A percentile compares a stretch with the other conserved stretches of the same genome.
Conservation (phyloP, 768 basidiomycete genomes). For the Xerocomus potaroensis region DNA sequence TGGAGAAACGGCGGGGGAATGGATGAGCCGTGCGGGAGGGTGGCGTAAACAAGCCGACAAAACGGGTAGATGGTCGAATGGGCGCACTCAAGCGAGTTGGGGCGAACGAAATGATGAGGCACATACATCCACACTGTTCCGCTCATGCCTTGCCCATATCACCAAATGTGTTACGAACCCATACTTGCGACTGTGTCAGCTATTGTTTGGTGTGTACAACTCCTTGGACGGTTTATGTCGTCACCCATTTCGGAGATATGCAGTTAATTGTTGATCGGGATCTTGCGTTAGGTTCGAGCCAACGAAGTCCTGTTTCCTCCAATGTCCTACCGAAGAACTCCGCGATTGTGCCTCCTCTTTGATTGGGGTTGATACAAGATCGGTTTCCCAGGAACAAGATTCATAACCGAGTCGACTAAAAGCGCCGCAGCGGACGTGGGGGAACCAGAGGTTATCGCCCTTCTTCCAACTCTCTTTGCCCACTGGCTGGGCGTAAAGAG, state of each 20-base stretch:
- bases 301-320: neutral
- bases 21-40: no score
- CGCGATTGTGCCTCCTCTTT: neutral
- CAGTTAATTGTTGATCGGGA: conserved; percentile 1
- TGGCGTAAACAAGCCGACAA: no score
- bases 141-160: no score
- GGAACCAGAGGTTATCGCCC: neutral
- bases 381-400: neutral
- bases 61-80: no score
- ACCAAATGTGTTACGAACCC: neutral
- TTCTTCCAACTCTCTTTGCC: neutral
- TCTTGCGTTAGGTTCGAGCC: neutral
- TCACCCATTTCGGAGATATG: neutral
- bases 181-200: neutral
- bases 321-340: neutral
- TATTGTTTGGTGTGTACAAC: neutral
- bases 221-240: neutral
- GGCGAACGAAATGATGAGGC: no score
- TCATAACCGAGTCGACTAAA: neutral
- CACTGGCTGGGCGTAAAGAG: neutral
- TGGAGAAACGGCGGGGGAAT: no score
- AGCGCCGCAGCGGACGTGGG: no score
- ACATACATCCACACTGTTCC: no score
- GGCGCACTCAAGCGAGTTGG: no score
- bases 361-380: neutral